phyloP scores from a whole-genome alignment of 2,329 filamentous ascomycete species.

The Sordariomycetes sp. region DNA sequence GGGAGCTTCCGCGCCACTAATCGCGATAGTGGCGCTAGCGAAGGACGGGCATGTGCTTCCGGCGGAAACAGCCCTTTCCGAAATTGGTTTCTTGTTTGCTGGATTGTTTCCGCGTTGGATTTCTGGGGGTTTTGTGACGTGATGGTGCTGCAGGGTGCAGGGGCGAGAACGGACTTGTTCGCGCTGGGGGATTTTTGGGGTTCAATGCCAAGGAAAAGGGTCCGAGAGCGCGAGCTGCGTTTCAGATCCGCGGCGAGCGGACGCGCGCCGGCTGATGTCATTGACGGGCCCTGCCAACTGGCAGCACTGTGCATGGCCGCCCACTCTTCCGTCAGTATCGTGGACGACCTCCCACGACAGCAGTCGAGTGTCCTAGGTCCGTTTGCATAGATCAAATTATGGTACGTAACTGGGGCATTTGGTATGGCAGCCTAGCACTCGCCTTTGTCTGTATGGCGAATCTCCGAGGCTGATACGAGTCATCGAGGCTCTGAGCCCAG shows the following conservation, averaged over 20 bases:
- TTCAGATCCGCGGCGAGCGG: neutral
- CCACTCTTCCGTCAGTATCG: neutral
- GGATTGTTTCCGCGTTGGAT: neutral
- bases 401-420: no score
- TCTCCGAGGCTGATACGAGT: no score
- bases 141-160: neutral
- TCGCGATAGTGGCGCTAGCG: neutral
- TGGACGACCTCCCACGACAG: neutral
- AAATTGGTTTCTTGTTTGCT: no score
- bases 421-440: no score
- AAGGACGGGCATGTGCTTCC: neutral
- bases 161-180: neutral
- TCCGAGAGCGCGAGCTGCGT: neutral
- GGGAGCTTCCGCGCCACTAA: neutral
- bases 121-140: neutral
- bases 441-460: no score
- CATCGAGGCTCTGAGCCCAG: no score
- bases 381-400: no score
- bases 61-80: neutral
- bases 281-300: neutral
- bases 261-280: neutral
- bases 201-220: neutral
- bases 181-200: neutral
- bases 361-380: no score
- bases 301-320: neutral